phyloP scores from a whole-genome alignment of 768 basidiomycete genomes.

The Auriscalpium orientale region DNA sequence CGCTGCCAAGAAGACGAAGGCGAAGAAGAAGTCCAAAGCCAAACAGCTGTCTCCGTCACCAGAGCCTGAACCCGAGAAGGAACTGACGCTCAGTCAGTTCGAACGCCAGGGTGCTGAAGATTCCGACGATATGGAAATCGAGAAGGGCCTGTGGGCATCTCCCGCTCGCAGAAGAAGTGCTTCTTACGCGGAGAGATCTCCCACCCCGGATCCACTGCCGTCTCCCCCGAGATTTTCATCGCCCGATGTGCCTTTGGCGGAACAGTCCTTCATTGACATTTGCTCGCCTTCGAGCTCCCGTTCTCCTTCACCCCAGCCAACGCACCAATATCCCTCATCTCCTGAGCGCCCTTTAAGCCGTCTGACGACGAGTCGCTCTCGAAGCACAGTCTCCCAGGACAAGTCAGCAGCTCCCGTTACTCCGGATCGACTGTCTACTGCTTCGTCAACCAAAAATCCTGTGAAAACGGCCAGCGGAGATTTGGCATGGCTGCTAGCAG shows the following conservation, averaged over 20 bases:
- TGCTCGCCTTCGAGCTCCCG: conserved; percentile 10
- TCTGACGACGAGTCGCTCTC: not conserved
- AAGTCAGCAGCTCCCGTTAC: not conserved
- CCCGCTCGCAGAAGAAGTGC: conserved; percentile 5
- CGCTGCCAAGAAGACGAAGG: conserved; percentile 23
- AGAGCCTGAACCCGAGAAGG: not conserved
- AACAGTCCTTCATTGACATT: conserved; percentile 12
- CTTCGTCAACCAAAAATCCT: not conserved
- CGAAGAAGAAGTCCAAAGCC: conserved; percentile 19
- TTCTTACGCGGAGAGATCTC: not conserved
- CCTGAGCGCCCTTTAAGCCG: not conserved
- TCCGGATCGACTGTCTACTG: not conserved
- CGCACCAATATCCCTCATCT: not conserved
- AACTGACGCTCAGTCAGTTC: conserved; percentile 33
- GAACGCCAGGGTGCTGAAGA: conserved; percentile 42
- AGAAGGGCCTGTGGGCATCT: conserved; percentile 29
- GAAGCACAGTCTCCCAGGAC: not conserved
- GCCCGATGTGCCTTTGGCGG: conserved; percentile 4
- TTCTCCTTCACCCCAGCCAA: not conserved
- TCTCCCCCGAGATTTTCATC: not conserved
- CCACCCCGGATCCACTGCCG: not conserved
- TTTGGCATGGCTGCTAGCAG: conserved; percentile 14
- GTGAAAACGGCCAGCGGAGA: conserved; percentile 3
- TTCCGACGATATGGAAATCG: conserved; percentile 48
- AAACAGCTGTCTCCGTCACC: conserved; percentile 12